Conservation (phyloP, 176 grass and related monocot genomes). For the Pontederia paniculata region DNA sequence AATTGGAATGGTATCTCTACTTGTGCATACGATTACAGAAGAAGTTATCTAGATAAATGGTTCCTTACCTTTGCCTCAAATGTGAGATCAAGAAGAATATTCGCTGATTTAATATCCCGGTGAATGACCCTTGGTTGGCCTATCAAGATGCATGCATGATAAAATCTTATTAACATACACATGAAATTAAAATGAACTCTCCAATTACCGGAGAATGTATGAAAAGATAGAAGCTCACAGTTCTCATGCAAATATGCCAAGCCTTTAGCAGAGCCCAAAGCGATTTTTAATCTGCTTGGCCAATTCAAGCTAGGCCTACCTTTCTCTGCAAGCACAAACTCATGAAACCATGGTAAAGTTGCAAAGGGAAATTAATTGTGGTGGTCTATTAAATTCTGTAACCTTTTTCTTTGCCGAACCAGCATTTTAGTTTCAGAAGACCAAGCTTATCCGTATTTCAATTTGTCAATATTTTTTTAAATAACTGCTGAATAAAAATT, state of each 20-base stretch:
- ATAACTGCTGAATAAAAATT: no score
- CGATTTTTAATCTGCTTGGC: constrained; percentile 1
- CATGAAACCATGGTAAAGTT: no score
- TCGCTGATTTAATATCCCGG: constrained; percentile 19
- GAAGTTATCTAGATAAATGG: background rate
- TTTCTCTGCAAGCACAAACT: background rate
- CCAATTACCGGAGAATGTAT: background rate
- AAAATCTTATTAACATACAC: background rate
- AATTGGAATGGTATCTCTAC: background rate
- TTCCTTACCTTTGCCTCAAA: constrained; percentile 16
- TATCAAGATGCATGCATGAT: background rate
- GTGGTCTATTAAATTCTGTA: no score
- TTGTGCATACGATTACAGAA: background rate
- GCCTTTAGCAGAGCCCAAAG: constrained; percentile 8
- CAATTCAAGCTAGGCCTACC: background rate
- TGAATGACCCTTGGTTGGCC: constrained; percentile 12
- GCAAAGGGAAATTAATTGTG: no score
- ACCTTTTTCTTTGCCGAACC: no score
- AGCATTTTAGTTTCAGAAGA: background rate
- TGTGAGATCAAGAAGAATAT: constrained; percentile 11
- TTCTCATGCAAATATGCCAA: constrained; percentile 17
- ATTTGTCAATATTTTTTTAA: no score
- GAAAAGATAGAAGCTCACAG: constrained; percentile 5
- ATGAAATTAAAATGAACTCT: background rate
- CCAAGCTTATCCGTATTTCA: background rate